Evolutionary conservation across 176 grass and related monocot species (phyloP).

Genomic region (Musa schizocarpa): DNA sequence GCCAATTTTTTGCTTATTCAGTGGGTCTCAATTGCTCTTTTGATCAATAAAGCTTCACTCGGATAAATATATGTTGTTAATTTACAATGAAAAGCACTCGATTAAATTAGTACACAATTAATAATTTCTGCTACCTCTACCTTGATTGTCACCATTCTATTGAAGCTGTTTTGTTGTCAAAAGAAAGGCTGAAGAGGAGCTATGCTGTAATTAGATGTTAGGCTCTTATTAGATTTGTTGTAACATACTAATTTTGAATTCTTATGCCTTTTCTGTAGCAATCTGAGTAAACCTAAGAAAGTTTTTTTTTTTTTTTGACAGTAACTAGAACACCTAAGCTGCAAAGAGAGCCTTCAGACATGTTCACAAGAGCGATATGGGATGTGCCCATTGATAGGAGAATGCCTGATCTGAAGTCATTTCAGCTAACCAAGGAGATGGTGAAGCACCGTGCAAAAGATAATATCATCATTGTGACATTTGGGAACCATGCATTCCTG

Average conservation of each 20-base stretch:
- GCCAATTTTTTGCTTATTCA: background rate
- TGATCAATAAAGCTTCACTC: background rate
- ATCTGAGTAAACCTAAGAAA: too few species aligned
- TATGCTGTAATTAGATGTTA: too few species aligned
- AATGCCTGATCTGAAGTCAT: slow-evolving; percentile 47
- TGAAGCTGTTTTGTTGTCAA: background rate
- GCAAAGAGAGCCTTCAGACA: slow-evolving; percentile 17
- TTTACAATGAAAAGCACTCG: background rate
- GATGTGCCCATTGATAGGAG: slow-evolving; percentile 27
- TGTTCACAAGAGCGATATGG: slow-evolving; percentile 60
- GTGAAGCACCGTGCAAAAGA: slow-evolving; percentile 40
- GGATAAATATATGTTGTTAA: too few species aligned
- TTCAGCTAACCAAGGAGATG: slow-evolving; percentile 58
- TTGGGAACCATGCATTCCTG: slow-evolving; percentile 77
- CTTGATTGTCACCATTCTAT: background rate
- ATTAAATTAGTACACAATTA: background rate
- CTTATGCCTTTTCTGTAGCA: too few species aligned
- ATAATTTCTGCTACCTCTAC: background rate
- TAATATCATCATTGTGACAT: slow-evolving; percentile 66
- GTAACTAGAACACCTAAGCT: too few species aligned
- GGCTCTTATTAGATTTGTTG: too few species aligned
- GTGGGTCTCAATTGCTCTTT: background rate
- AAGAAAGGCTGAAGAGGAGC: too few species aligned
- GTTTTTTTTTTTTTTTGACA: too few species aligned
- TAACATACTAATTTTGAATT: too few species aligned